A percentile compares a stretch with the other conserved stretches of the same genome.
These are phyloP conservation scores for Penicillium argentinense DNA, from an alignment of 495 filamentous ascomycete species.

Conservation along the genomic window DNA sequence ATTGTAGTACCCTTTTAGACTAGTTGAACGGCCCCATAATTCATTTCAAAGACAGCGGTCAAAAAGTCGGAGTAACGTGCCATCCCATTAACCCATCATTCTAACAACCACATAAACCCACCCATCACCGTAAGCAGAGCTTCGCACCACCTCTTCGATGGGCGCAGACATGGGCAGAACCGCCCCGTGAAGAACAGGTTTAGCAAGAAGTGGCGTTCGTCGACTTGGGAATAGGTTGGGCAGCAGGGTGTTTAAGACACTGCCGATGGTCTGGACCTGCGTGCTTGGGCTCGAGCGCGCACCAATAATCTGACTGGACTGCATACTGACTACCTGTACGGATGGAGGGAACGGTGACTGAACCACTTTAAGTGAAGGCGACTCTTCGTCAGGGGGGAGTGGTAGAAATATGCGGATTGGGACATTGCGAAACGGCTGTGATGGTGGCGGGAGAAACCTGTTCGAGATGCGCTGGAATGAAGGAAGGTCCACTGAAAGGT, in stretches of 20 bases:
- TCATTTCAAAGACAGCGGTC: no score
- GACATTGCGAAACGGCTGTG: constrained; percentile 71
- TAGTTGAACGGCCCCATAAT: no score
- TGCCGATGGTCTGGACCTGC: constrained; percentile 77
- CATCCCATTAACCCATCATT: constrained; percentile 65
- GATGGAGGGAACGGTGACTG: constrained; percentile 64
- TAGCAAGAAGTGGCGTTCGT: constrained; percentile 84
- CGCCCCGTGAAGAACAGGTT: constrained; percentile 84
- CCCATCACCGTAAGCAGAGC: constrained; percentile 85
- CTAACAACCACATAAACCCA: constrained; percentile 84
- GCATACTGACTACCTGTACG: constrained; percentile 25
- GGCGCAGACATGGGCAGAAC: constrained; percentile 78
- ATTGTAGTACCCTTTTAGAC: no score
- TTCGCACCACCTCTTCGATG: constrained; percentile 81
- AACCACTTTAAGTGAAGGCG: constrained; percentile 62
- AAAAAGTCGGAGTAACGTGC: no score
- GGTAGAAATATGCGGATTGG: constrained; percentile 89
- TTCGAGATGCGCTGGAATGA: constrained; percentile 72
- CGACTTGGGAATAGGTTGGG: constrained; percentile 87
- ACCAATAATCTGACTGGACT: constrained; percentile 26
- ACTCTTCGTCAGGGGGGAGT: constrained; percentile 50
- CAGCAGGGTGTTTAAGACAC: constrained; percentile 71
- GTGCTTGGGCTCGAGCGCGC: constrained; percentile 28
- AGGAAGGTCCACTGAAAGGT: constrained; percentile 77
- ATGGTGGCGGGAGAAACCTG: constrained; percentile 74